A percentile compares a stretch with the other conserved stretches of the same genome.
Conservation (phyloP, 805 yeast genomes). For the Yamadazyma kitorensis region DNA sequence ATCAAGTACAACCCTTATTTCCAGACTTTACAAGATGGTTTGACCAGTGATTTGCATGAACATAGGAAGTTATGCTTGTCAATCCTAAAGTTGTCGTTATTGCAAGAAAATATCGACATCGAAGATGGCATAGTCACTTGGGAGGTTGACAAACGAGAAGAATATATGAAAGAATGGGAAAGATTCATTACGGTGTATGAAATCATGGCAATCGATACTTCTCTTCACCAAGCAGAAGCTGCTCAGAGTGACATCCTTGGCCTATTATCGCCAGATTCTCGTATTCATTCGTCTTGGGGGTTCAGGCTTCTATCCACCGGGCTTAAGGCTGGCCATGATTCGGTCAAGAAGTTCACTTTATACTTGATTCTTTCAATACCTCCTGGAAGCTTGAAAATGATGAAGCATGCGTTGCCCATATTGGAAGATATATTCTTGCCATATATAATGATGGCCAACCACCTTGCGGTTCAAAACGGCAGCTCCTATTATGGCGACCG, state of each 20-base stretch:
- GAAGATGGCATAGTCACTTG: slow-evolving; percentile 41
- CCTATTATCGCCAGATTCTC: slow-evolving; percentile 48
- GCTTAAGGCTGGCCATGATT: slow-evolving; percentile 70
- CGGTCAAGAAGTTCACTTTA: slow-evolving; percentile 64
- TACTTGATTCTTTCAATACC: slow-evolving; percentile 55
- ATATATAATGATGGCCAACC: slow-evolving; percentile 59
- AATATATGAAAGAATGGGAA: slow-evolving; percentile 58
- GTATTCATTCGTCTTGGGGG: slow-evolving; percentile 69
- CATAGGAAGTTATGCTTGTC: slow-evolving; percentile 67
- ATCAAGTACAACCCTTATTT: slow-evolving; percentile 45
- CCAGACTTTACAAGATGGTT: slow-evolving; percentile 53
- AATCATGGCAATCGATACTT: slow-evolving; percentile 79
- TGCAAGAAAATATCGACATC: slow-evolving; percentile 37
- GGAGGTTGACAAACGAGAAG: slow-evolving; percentile 27
- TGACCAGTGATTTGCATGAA: slow-evolving; percentile 59
- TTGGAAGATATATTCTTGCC: slow-evolving; percentile 53
- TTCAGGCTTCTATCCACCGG: slow-evolving; percentile 74
- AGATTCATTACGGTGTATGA: slow-evolving; percentile 73
- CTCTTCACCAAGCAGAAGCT: slow-evolving; percentile 81
- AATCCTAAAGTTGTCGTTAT: slow-evolving; percentile 59
- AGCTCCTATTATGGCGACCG: slow-evolving; percentile 59
- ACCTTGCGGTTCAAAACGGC: slow-evolving; percentile 46
- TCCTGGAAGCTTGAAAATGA: slow-evolving; percentile 35
- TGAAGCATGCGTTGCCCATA: slow-evolving; percentile 37
- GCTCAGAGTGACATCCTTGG: slow-evolving; percentile 61